Conservation (phyloP, 192 early-diverging fungal species). For the Umbelopsis isabellina region DNA sequence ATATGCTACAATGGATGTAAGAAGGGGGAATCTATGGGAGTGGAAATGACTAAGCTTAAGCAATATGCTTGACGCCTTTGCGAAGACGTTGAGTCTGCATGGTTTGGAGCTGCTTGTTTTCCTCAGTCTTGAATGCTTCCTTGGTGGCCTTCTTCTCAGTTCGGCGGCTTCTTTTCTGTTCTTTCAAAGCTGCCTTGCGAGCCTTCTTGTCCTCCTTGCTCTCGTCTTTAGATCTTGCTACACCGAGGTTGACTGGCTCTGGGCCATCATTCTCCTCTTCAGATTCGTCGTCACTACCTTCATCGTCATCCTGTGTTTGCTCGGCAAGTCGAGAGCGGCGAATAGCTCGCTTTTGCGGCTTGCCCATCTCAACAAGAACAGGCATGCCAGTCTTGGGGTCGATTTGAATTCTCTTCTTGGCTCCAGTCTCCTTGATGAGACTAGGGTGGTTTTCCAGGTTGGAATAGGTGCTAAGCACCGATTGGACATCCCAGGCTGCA, state of each 20-base stretch:
- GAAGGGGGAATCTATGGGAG: conserved; percentile 5
- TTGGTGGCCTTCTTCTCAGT: conserved; percentile 81
- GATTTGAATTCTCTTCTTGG: conserved; percentile 62
- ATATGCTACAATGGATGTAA: conserved; percentile 19
- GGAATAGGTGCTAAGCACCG: conserved; percentile 87
- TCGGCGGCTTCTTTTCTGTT: conserved; percentile 70
- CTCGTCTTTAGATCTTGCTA: conserved; percentile 78
- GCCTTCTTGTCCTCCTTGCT: conserved; percentile 90
- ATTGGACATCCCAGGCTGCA: conserved; percentile 91
- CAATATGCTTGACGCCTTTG: conserved; percentile 51
- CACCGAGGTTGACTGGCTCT: conserved; percentile 65
- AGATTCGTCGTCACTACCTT: background rate
- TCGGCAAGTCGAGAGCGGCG: conserved; percentile 35
- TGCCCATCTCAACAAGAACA: conserved; percentile 55
- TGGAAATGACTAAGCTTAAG: conserved; percentile 6
- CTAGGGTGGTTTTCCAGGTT: conserved; percentile 93
- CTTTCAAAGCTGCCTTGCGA: conserved; percentile 87
- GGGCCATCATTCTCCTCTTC: conserved; percentile 39
- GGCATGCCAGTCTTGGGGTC: conserved; percentile 77
- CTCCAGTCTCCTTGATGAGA: conserved; percentile 70
- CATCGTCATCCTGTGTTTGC: conserved; percentile 29
- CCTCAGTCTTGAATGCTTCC: conserved; percentile 76
- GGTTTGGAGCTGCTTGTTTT: conserved; percentile 59
- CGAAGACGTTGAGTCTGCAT: conserved; percentile 56
- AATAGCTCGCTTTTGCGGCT: conserved; percentile 36